Evolutionary conservation across 2,329 filamentous ascomycete species (phyloP).

Genomic region (Orbilia javanica): DNA sequence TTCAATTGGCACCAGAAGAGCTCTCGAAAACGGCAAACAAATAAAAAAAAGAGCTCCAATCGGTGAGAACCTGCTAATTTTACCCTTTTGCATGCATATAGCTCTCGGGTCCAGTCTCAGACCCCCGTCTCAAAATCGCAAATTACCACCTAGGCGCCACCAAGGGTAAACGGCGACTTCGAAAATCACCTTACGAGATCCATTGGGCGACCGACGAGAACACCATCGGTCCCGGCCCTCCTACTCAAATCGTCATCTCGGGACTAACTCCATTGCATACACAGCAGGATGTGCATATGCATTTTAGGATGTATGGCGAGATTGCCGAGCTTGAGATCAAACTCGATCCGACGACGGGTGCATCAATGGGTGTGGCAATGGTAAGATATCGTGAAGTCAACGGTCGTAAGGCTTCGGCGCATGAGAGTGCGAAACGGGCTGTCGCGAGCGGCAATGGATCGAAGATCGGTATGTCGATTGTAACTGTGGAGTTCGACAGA

Average conservation of each 20-base stretch:
- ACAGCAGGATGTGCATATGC: conserved; percentile 79
- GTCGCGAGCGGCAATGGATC: conserved; percentile 81
- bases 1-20: conserved; percentile 18
- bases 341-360: conserved; percentile 93
- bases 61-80: conserved; percentile 61
- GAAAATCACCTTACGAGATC: conserved; percentile 80
- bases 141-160: conserved; percentile 74
- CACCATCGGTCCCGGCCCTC: conserved; percentile 88
- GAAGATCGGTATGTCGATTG: conserved; percentile 80
- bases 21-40: too few relatives aligned
- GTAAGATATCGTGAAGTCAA: conserved; percentile 84
- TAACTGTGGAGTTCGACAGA: conserved; percentile 88
- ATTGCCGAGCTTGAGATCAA: conserved; percentile 93
- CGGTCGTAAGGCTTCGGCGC: conserved; percentile 71
- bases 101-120: conserved; percentile 82
- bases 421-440: conserved; percentile 84
- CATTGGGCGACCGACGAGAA: conserved; percentile 87
- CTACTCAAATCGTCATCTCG: conserved; percentile 90
- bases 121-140: conserved; percentile 81
- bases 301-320: conserved; percentile 85
- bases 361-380: conserved; percentile 91
- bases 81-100: conserved; percentile 64
- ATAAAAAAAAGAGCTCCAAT: neutral
- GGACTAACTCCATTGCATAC: conserved; percentile 93
- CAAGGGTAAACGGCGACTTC: conserved; percentile 79